Evolutionary conservation across 352 stramenopile genomes (phyloP).

Genomic region (Phytopythium montanum): DNA sequence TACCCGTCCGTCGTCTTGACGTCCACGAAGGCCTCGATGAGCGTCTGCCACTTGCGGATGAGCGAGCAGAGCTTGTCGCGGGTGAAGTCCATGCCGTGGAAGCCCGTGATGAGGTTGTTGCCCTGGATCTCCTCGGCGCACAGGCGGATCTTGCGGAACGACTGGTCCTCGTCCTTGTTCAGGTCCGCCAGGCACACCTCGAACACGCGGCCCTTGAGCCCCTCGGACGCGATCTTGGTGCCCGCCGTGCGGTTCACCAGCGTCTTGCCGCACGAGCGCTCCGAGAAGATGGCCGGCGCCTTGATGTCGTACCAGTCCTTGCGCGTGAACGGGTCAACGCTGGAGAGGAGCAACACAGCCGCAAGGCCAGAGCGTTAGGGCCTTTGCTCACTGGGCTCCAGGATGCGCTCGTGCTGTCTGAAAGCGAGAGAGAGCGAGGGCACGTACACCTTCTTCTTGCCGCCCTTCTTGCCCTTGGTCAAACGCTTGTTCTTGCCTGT

Average conservation of each 20-base stretch:
- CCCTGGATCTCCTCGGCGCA: constrained; percentile 97
- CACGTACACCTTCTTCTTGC: constrained; percentile 91
- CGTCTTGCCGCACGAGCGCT: constrained; percentile 98
- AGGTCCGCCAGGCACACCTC: constrained; percentile 98
- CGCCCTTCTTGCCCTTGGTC: constrained; percentile 91
- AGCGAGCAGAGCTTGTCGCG: constrained; percentile 99
- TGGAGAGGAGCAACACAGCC: constrained; percentile 15
- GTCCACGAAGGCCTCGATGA: constrained; percentile 99
- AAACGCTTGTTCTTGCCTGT: constrained; percentile 91
- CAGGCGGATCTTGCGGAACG: constrained; percentile 99
- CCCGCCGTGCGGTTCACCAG: constrained; percentile 97
- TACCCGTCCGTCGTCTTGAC: constrained; percentile 99
- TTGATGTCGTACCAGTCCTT: constrained; percentile 99
- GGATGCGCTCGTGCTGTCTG: not conserved
- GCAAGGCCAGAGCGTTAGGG: constrained; percentile 12
- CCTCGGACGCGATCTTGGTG: constrained; percentile 98
- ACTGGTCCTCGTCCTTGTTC: constrained; percentile 97
- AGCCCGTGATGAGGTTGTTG: constrained; percentile 82
- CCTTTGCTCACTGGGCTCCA: not conserved
- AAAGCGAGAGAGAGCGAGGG: not conserved
- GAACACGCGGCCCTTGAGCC: constrained; percentile 98
- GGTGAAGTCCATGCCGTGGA: constrained; percentile 93
- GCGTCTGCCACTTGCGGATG: constrained; percentile 99
- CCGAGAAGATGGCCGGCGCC: constrained; percentile 97
- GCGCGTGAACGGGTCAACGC: constrained; percentile 97